Percentiles rank a stretch among this genome's conserved stretches.
phyloP scores from a whole-genome alignment of 2,329 filamentous ascomycete genomes.

The Talaromyces sp. region DNA sequence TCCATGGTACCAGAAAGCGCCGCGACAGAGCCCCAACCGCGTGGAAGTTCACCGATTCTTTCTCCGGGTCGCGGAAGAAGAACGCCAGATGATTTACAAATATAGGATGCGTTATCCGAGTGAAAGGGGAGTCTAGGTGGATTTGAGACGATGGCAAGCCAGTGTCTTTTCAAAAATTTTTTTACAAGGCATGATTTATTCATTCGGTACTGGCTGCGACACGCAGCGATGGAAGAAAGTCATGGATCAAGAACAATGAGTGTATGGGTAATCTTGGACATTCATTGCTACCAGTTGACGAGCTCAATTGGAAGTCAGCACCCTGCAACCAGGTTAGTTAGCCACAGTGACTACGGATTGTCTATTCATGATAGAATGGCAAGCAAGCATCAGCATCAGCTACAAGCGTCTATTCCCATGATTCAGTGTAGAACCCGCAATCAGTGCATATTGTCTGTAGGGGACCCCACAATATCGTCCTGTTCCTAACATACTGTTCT shows the following conservation, averaged over 20 bases:
- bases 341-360: background rate
- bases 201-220: background rate
- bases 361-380: background rate
- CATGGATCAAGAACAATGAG: background rate
- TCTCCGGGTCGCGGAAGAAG: constrained; percentile 18
- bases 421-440: background rate
- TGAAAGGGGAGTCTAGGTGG: background rate
- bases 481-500: background rate
- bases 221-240: background rate
- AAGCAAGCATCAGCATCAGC: background rate
- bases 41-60: constrained; percentile 20
- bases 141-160: background rate
- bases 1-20: constrained; percentile 12
- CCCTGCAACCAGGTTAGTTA: background rate
- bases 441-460: background rate
- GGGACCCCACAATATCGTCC: background rate
- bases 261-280: background rate
- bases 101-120: constrained; percentile 10
- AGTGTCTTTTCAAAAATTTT: background rate
- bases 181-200: background rate
- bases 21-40: constrained; percentile 14
- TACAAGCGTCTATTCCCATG: background rate
- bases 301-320: background rate
- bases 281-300: background rate
- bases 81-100: constrained; percentile 17